Evolutionary conservation across 164 flowering plant genomes (phyloP).

Genomic region (Macadamia tetraphylla): DNA sequence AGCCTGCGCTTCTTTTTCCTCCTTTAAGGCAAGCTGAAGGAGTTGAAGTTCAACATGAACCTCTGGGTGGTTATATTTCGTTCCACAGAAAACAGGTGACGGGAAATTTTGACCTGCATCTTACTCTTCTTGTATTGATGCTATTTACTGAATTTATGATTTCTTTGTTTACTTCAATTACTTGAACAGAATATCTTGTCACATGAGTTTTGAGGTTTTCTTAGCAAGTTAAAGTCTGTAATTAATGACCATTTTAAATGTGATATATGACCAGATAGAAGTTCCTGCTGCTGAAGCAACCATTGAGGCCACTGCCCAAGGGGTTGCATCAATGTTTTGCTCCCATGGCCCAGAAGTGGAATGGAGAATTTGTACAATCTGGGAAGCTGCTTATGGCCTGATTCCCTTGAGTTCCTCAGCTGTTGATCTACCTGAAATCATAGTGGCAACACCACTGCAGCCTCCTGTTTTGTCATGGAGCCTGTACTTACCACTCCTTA

Average conservation of each 20-base stretch:
- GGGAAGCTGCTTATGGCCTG: constrained; percentile 99
- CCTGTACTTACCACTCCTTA: constrained; percentile 84
- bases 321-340: constrained; percentile 96
- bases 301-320: constrained; percentile 97
- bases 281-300: constrained; percentile 84
- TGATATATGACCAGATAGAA: constrained; percentile 48
- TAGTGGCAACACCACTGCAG: constrained; percentile 87
- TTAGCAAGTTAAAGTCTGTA: background rate
- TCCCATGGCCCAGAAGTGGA: constrained; percentile 99
- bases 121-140: background rate
- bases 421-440: constrained; percentile 89
- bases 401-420: constrained; percentile 80
- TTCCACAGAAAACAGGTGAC: constrained; percentile 63
- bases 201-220: background rate
- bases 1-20: constrained; percentile 93
- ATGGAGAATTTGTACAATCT: constrained; percentile 96
- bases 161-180: constrained; percentile 2
- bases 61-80: constrained; percentile 58
- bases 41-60: constrained; percentile 71
- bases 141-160: background rate
- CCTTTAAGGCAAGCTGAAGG: constrained; percentile 89
- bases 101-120: background rate
- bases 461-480: constrained; percentile 95
- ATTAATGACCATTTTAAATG: constrained; percentile 4
- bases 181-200: background rate